Evolutionary conservation across 331 rosid genomes (phyloP).

Genomic region (Saraca asoca): DNA sequence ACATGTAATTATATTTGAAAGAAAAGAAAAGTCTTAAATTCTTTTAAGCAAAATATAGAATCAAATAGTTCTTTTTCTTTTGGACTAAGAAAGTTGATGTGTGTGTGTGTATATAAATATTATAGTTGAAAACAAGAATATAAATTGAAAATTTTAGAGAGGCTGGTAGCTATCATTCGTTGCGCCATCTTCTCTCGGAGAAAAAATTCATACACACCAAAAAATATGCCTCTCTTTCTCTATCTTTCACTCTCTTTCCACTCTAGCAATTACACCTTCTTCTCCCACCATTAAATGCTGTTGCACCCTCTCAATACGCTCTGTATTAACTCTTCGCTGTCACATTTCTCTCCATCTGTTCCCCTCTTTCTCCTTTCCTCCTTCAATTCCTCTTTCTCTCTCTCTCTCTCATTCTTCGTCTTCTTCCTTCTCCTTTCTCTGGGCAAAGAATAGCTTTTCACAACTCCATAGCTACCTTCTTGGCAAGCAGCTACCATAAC

Average conservation of each 20-base stretch:
- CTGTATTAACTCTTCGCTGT: conserved; percentile 89
- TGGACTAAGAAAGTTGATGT: too few relatives aligned
- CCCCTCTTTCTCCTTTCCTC: conserved; percentile 36
- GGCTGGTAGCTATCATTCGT: conserved; percentile 76
- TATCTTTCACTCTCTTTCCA: conserved; percentile 25
- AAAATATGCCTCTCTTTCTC: conserved; percentile 41
- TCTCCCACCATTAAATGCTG: conserved; percentile 84
- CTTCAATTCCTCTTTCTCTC: conserved; percentile 36
- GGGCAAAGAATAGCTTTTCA: conserved; percentile 12
- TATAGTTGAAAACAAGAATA: background rate
- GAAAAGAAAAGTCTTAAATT: too few relatives aligned
- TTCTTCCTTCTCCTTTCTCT: background rate
- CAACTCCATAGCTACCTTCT: conserved; percentile 8
- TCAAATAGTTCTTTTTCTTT: too few relatives aligned
- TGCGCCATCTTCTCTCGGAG: conserved; percentile 38
- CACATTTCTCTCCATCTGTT: conserved; percentile 52
- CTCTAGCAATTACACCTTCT: conserved; percentile 71
- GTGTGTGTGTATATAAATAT: background rate
- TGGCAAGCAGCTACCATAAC: conserved; percentile 29
- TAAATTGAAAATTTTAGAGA: background rate
- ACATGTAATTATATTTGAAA: too few relatives aligned
- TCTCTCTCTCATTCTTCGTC: background rate
- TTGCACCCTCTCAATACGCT: conserved; percentile 98
- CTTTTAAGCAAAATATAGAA: too few relatives aligned
- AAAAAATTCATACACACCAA: conserved; percentile 30